A percentile compares a stretch with the other conserved stretches of the same genome.
These are phyloP conservation scores for Exophiala bonariae DNA, from an alignment of 2,329 filamentous ascomycete species.

Conservation along the genomic window DNA sequence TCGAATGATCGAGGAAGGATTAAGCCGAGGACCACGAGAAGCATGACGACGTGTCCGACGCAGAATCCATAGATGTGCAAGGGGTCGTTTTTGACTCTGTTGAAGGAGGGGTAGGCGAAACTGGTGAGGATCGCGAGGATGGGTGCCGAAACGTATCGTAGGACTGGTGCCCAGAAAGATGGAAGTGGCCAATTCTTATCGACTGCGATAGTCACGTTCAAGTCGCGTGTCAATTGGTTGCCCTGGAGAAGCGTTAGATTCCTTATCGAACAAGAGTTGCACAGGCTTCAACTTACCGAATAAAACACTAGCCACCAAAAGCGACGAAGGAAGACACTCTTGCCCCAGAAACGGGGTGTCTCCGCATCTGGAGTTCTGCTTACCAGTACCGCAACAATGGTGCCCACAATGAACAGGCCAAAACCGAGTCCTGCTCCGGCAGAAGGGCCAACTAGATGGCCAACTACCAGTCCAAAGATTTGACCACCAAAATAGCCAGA, in stretches of 20 bases:
- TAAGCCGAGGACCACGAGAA: conserved; percentile 50
- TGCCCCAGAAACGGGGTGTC: conserved; percentile 45
- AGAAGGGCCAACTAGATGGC: conserved; percentile 43
- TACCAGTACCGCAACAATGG: conserved; percentile 39
- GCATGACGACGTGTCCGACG: conserved; percentile 48
- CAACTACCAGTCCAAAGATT: conserved; percentile 52
- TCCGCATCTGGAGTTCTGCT: conserved; percentile 43
- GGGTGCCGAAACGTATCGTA: conserved; percentile 52
- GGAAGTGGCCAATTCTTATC: conserved; percentile 60
- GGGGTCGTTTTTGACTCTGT: conserved; percentile 50
- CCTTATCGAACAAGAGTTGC: neutral
- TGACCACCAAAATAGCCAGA: conserved; percentile 55
- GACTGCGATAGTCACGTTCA: conserved; percentile 54
- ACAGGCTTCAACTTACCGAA: conserved; percentile 50
- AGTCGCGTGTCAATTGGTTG: conserved; percentile 56
- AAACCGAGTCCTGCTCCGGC: conserved; percentile 54
- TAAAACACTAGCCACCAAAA: conserved; percentile 60
- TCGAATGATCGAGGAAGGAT: conserved; percentile 56
- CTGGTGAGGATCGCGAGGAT: conserved; percentile 54
- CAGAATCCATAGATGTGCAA: conserved; percentile 53
- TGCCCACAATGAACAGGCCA: conserved; percentile 50
- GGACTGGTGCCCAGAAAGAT: conserved; percentile 49
- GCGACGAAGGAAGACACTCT: conserved; percentile 38
- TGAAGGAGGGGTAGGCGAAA: conserved; percentile 54
- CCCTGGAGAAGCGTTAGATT: conserved; percentile 38